These are phyloP conservation scores for Globisporangium spinosum DNA, from an alignment of 352 stramenopile genomes.

Conservation along the genomic window DNA sequence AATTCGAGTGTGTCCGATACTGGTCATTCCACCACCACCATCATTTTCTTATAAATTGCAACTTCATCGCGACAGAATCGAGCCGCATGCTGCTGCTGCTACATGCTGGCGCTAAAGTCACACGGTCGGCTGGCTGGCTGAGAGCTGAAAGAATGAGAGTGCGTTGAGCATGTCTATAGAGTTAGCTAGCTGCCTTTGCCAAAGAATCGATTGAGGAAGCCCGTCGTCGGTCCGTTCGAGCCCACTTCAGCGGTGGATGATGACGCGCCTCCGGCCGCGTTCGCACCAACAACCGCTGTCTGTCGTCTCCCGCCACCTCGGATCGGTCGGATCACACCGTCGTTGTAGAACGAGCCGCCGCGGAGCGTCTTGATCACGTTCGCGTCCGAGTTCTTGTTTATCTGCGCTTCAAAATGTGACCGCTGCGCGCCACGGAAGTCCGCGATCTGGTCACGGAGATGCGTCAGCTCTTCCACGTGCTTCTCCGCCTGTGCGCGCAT, in stretches of 20 bases:
- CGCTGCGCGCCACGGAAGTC: constrained; percentile 77
- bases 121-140: neutral
- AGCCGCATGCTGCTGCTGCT: neutral
- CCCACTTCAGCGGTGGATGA: neutral
- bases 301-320: constrained; percentile 65
- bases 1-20: neutral
- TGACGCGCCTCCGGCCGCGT: constrained; percentile 11
- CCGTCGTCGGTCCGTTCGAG: constrained; percentile 24
- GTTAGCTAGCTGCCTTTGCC: constrained; percentile 30
- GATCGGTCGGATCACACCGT: constrained; percentile 72
- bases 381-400: constrained; percentile 38
- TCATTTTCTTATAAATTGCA: neutral
- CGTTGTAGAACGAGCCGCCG: constrained; percentile 59
- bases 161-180: neutral
- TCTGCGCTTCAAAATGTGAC: constrained; percentile 71
- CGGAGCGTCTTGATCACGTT: constrained; percentile 65
- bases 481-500: constrained; percentile 88
- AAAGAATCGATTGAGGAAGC: constrained; percentile 55
- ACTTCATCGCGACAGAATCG: neutral
- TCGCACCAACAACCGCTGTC: constrained; percentile 30
- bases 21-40: neutral
- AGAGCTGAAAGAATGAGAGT: neutral
- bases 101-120: neutral
- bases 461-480: constrained; percentile 84
- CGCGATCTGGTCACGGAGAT: constrained; percentile 80